Percentiles rank a stretch among this genome's conserved stretches.
These are phyloP conservation scores for Solidago caesia DNA, from an alignment of 129 eudicot genomes.

Conservation along the genomic window DNA sequence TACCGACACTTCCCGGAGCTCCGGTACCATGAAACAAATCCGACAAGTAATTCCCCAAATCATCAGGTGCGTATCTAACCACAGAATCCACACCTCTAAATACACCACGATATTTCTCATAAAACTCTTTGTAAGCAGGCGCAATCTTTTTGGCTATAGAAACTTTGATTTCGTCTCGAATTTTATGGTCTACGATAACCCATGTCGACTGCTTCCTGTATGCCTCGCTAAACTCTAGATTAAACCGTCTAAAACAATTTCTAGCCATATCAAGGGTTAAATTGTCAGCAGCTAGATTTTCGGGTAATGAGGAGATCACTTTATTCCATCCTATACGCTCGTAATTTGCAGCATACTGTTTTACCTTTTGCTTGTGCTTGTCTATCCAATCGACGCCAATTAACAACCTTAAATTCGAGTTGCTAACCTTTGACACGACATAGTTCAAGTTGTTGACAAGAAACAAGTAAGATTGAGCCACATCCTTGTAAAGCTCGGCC, in stretches of 20 bases:
- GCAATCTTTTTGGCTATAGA: slow-evolving; percentile 43
- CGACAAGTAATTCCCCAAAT: slow-evolving; percentile 67
- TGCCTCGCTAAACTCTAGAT: slow-evolving; percentile 51
- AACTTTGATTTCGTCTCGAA: slow-evolving; percentile 59
- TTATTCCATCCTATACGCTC: slow-evolving; percentile 80
- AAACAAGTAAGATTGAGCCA: slow-evolving; percentile 69
- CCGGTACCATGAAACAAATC: slow-evolving; percentile 54
- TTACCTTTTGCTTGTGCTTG: slow-evolving; percentile 54
- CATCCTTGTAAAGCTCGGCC: slow-evolving; percentile 66
- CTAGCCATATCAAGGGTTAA: slow-evolving; percentile 30
- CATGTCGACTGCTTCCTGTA: slow-evolving; percentile 59
- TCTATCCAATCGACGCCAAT: slow-evolving; percentile 72
- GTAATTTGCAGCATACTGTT: slow-evolving; percentile 57
- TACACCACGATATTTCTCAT: slow-evolving; percentile 37
- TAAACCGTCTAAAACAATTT: slow-evolving; percentile 50
- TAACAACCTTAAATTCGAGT: slow-evolving; percentile 45
- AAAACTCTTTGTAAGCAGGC: slow-evolving; percentile 52
- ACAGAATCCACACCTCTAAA: slow-evolving; percentile 45
- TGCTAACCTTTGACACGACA: slow-evolving; percentile 61
- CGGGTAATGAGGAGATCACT: slow-evolving; percentile 56
- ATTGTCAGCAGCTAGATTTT: slow-evolving; percentile 47
- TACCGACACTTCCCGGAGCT: slow-evolving; percentile 29
- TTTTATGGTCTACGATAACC: slow-evolving; percentile 59
- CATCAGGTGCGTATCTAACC: slow-evolving; percentile 78
- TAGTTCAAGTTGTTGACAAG: slow-evolving; percentile 84